Evolutionary conservation across 495 filamentous ascomycete species (phyloP).

Genomic region (Staphylotrichum longicolle): DNA sequence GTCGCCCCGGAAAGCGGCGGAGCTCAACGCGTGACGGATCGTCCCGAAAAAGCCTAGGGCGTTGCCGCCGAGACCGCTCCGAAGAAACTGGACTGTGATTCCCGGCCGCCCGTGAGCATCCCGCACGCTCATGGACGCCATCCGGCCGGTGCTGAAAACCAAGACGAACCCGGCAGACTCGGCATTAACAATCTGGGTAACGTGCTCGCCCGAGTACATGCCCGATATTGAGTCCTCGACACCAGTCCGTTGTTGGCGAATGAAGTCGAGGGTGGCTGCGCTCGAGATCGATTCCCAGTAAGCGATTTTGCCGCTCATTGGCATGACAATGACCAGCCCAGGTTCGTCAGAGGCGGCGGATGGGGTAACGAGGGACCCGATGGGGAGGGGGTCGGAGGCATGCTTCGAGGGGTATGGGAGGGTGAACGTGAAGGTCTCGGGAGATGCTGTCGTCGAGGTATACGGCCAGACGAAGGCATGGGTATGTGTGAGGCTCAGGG

Average conservation of each 20-base stretch:
- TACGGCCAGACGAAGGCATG: slow-evolving; percentile 91
- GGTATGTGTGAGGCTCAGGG: slow-evolving; percentile 71
- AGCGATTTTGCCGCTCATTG: slow-evolving; percentile 74
- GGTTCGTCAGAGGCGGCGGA: slow-evolving; percentile 71
- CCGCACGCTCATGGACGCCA: slow-evolving; percentile 79
- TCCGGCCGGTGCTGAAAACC: slow-evolving; percentile 75
- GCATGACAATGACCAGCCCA: slow-evolving; percentile 80
- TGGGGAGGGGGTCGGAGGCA: slow-evolving; percentile 63
- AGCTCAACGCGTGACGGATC: slow-evolving; percentile 66
- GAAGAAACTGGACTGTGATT: slow-evolving; percentile 72
- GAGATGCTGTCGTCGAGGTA: slow-evolving; percentile 57
- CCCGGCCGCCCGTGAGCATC: slow-evolving; percentile 81
- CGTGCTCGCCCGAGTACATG: slow-evolving; percentile 73
- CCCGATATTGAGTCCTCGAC: slow-evolving; percentile 70
- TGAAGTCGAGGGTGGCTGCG: slow-evolving; percentile 70
- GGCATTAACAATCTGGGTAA: slow-evolving; percentile 71
- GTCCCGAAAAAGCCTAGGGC: slow-evolving; percentile 69
- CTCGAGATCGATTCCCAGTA: slow-evolving; percentile 95
- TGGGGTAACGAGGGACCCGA: slow-evolving; percentile 74
- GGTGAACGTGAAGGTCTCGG: slow-evolving; percentile 70
- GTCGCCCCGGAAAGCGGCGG: slow-evolving; percentile 64
- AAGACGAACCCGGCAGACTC: slow-evolving; percentile 82
- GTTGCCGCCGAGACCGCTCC: slow-evolving; percentile 51
- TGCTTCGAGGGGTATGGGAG: slow-evolving; percentile 70
- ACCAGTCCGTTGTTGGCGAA: slow-evolving; percentile 71